Conservation (phyloP, 208 protist species). For the Trypanosoma vivax region DNA sequence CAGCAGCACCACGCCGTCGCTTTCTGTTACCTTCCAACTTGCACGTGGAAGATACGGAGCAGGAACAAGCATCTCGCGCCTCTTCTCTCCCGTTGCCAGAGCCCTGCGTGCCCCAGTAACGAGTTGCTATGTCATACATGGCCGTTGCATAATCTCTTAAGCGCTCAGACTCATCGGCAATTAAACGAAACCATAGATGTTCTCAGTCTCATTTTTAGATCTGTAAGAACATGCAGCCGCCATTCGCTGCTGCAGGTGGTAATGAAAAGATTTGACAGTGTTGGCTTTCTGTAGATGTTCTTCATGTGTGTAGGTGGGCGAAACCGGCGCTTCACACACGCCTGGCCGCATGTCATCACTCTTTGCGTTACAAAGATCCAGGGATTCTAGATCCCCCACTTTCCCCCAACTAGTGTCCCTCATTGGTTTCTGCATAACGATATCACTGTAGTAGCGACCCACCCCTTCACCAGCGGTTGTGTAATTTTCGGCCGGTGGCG, state of each 20-base stretch:
- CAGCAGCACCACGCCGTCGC: not conserved
- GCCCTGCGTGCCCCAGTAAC: constrained; percentile 48
- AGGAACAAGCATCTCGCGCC: no score
- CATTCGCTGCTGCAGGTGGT: constrained; percentile 29
- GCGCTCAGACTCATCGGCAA: constrained; percentile 18
- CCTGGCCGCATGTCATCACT: not conserved
- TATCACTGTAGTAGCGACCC: no score
- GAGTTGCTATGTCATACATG: constrained; percentile 70
- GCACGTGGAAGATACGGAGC: no score
- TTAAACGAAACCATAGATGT: constrained; percentile 21
- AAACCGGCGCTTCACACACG: not conserved
- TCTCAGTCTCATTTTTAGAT: constrained; percentile 15
- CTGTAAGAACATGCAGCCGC: not conserved
- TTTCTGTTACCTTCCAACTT: no score
- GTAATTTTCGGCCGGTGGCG: no score
- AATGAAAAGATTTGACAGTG: constrained; percentile 54
- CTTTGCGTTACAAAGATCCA: no score
- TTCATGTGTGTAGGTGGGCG: not conserved
- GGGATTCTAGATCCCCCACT: no score
- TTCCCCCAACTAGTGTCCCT: no score
- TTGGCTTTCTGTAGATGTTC: constrained; percentile 7
- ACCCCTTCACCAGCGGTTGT: no score
- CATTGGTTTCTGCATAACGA: no score
- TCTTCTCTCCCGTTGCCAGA: no score
- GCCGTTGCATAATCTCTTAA: constrained; percentile 43